Percentiles rank a stretch among this genome's conserved stretches.
phyloP scores from a whole-genome alignment of 129 eudicot genomes.

The Daucus carota region DH1_v3.0 NC_030388.2:24327501-24328000 shows the following conservation, averaged over 20 bases:
- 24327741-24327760: not conserved
- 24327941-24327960: not conserved
- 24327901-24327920: no score
- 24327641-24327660: slow-evolving; percentile 67
- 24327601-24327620: slow-evolving; percentile 56
- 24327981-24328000: slow-evolving; percentile 21
- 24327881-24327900: slow-evolving; percentile 11
- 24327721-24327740: not conserved
- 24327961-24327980: slow-evolving; percentile 12
- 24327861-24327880: slow-evolving; percentile 47
- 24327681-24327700: not conserved
- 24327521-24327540: no score
- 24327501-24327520: no score
- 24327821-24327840: slow-evolving; percentile 87
- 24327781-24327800: slow-evolving; percentile 56
- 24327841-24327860: slow-evolving; percentile 47
- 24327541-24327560: no score
- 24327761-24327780: slow-evolving; percentile 63
- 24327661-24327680: slow-evolving; percentile 36
- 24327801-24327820: slow-evolving; percentile 77
- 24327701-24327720: not conserved
- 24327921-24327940: no score
- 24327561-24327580: not conserved
- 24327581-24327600: slow-evolving; percentile 38
- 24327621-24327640: slow-evolving; percentile 77